Percentiles rank a stretch among this genome's conserved stretches.
phyloP scores from a whole-genome alignment of 2,329 filamentous ascomycete genomes.

The Hymenoscyphus albidus region DNA sequence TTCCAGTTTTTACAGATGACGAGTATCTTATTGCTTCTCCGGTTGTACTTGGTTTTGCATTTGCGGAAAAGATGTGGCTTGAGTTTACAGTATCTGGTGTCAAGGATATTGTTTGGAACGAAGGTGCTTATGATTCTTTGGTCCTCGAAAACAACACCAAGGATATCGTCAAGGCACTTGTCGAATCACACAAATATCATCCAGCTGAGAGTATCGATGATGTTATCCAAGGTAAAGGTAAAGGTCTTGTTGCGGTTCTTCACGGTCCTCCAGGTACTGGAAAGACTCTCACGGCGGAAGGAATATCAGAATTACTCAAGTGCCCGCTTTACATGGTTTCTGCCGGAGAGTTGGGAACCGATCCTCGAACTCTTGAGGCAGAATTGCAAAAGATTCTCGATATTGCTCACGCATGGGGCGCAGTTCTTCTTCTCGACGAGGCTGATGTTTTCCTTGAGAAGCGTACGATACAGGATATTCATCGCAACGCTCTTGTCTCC shows the following conservation, averaged over 20 bases:
- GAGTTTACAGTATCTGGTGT: conserved; percentile 80
- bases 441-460: conserved; percentile 82
- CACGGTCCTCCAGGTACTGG: conserved; percentile 85
- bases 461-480: conserved; percentile 76
- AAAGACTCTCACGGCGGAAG: conserved; percentile 84
- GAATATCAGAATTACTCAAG: conserved; percentile 77
- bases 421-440: conserved; percentile 80
- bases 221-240: conserved; percentile 78
- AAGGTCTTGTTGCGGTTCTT: conserved; percentile 75
- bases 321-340: conserved; percentile 81
- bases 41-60: conserved; percentile 81
- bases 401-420: conserved; percentile 81
- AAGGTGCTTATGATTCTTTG: conserved; percentile 75
- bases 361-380: conserved; percentile 67
- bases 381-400: conserved; percentile 82
- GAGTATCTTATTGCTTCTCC: conserved; percentile 81
- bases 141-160: conserved; percentile 63
- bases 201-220: conserved; percentile 79
- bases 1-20: conserved; percentile 68
- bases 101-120: conserved; percentile 79
- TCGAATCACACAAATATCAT: conserved; percentile 80
- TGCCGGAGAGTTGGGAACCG: conserved; percentile 77
- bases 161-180: conserved; percentile 72
- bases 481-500: conserved; percentile 79
- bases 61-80: conserved; percentile 85